Conservation (phyloP, 805 yeast species). For the Wickerhamiella kazuoi region DNA sequence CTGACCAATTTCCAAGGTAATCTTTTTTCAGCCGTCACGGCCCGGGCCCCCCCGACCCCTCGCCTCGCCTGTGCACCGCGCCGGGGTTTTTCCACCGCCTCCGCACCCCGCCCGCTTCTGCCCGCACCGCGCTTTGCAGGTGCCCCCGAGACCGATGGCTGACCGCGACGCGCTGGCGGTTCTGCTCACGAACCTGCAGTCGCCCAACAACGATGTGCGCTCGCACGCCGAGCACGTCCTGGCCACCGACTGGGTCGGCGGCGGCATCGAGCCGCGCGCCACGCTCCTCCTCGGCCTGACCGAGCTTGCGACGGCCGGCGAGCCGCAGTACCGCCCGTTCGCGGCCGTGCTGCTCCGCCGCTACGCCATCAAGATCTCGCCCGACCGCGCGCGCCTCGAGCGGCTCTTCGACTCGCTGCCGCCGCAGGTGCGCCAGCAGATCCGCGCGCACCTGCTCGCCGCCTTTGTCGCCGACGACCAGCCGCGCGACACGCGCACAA, state of each 20-base stretch:
- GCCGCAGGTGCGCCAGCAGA: conserved; percentile 38
- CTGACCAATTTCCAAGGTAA: no score
- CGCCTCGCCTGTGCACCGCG: no score
- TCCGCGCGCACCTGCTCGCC: conserved; percentile 45
- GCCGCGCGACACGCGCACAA: conserved; percentile 69
- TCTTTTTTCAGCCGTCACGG: no score
- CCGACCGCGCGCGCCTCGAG: conserved; percentile 45
- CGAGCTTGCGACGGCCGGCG: conserved; percentile 51
- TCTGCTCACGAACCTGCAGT: conserved; percentile 50
- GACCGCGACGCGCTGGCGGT: conserved; percentile 22
- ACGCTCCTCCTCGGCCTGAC: conserved; percentile 60
- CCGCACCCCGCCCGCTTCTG: no score
- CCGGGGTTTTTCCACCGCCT: no score
- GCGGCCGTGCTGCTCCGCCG: conserved; percentile 83
- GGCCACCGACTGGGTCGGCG: conserved; percentile 57
- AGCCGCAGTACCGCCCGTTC: conserved; percentile 41
- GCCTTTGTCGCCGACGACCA: conserved; percentile 53
- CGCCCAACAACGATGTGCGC: conserved; percentile 62
- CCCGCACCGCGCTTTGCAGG: no score
- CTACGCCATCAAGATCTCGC: conserved; percentile 65
- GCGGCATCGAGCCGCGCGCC: conserved; percentile 38
- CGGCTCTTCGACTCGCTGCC: conserved; percentile 60
- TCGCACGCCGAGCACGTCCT: conserved; percentile 60
- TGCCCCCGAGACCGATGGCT: no score
- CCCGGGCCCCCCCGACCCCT: no score